phyloP scores from a whole-genome alignment of 148 eudicot species.

The Bassia scoparia region DNA sequence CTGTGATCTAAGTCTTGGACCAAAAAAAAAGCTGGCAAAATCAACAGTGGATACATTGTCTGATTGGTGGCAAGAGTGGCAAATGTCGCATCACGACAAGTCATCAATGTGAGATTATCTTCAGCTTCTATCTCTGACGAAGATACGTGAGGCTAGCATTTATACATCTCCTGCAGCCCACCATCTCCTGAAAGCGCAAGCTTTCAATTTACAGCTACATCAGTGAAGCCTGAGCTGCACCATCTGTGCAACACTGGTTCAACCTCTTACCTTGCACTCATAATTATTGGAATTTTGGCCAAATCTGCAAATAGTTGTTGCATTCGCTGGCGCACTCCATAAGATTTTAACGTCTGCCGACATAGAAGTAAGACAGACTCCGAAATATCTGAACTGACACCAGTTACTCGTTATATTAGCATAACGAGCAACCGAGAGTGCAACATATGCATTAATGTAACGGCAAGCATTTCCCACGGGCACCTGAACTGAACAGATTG shows the following conservation, averaged over 20 bases:
- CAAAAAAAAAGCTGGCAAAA: slow-evolving; percentile 82
- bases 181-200: slow-evolving; percentile 41
- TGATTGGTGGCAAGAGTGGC: slow-evolving; percentile 66
- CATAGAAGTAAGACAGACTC: slow-evolving; percentile 54
- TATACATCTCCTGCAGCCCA: slow-evolving; percentile 66
- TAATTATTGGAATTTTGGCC: slow-evolving; percentile 82
- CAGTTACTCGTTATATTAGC: slow-evolving; percentile 63
- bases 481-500: slow-evolving; percentile 60
- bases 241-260: slow-evolving; percentile 80
- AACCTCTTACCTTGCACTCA: slow-evolving; percentile 77
- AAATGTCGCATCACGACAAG: slow-evolving; percentile 95
- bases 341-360: slow-evolving; percentile 60
- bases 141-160: slow-evolving; percentile 78
- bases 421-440: slow-evolving; percentile 68
- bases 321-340: slow-evolving; percentile 67
- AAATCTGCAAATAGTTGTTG: slow-evolving; percentile 67
- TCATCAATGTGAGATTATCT: slow-evolving; percentile 65
- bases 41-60: slow-evolving; percentile 57
- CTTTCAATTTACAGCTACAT: slow-evolving; percentile 53
- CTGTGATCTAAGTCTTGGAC: slow-evolving; percentile 54
- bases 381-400: slow-evolving; percentile 56
- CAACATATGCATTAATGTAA: slow-evolving; percentile 72
- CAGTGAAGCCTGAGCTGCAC: slow-evolving; percentile 65
- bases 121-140: slow-evolving; percentile 54
- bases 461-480: slow-evolving; percentile 81